Evolutionary conservation across 2,329 filamentous ascomycete species (phyloP).

Genomic region (Claviceps sp.): DNA sequence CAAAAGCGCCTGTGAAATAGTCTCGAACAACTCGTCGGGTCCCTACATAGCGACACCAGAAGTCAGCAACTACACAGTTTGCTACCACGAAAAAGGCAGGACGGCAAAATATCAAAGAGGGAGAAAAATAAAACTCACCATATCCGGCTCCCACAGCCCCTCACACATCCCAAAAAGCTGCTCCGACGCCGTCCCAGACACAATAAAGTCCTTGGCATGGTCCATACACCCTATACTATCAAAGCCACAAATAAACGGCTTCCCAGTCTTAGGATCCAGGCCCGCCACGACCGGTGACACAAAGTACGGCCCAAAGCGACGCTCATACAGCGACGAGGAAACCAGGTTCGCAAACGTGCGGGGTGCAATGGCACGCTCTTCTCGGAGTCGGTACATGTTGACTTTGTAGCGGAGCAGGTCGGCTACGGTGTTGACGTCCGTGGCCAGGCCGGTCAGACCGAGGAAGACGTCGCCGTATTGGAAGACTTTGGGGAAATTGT

Average conservation of each 20-base stretch:
- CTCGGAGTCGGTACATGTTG: constrained; percentile 98
- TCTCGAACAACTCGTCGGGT: constrained; percentile 95
- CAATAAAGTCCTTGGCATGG: constrained; percentile 99
- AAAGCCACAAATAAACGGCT: constrained; percentile 97
- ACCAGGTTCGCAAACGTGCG: constrained; percentile 95
- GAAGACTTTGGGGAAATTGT: constrained; percentile 99
- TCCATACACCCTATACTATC: constrained; percentile 99
- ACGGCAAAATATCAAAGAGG: too few species aligned
- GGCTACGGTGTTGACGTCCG: constrained; percentile 85
- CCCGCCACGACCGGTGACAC: constrained; percentile 90
- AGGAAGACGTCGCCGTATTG: constrained; percentile 92
- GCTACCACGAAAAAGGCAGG: not conserved
- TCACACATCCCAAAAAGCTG: constrained; percentile 99
- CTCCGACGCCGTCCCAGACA: constrained; percentile 88
- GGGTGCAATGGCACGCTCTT: constrained; percentile 92
- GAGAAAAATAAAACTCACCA: constrained; percentile 46
- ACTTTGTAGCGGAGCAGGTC: constrained; percentile 99
- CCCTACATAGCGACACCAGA: constrained; percentile 33
- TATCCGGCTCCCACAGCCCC: constrained; percentile 91
- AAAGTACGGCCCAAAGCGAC: constrained; percentile 91
- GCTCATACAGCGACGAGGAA: constrained; percentile 81
- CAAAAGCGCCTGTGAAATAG: constrained; percentile 86
- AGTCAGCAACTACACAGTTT: not conserved
- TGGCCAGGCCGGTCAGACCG: constrained; percentile 89
- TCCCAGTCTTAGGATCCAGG: constrained; percentile 82